Conservation (phyloP, 164 flowering plant genomes). For the Warburgia ugandensis region DNA sequence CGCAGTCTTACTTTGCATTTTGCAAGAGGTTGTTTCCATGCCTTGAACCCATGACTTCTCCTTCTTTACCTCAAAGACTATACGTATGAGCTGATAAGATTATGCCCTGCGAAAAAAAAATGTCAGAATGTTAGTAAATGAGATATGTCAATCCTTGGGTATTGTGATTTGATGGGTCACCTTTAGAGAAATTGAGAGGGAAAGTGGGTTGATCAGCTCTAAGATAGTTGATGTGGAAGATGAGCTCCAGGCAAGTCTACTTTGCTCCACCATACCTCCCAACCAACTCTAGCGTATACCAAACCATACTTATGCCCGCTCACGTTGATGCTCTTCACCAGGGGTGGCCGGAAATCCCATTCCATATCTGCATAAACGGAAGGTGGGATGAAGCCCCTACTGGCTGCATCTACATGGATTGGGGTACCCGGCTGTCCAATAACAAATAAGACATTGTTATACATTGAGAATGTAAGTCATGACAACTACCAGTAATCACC, state of each 20-base stretch:
- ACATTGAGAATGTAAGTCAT: too few species aligned
- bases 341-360: conserved; percentile 68
- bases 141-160: too few species aligned
- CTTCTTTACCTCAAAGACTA: conserved; percentile 65
- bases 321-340: conserved; percentile 74
- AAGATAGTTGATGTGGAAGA: conserved; percentile 68
- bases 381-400: conserved; percentile 40
- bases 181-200: conserved; percentile 75
- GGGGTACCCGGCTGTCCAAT: conserved; percentile 42
- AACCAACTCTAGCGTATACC: conserved; percentile 68
- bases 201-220: conserved; percentile 75
- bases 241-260: conserved; percentile 65
- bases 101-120: conserved; percentile 87
- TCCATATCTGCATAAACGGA: conserved; percentile 41
- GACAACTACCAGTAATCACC: too few species aligned
- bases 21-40: too few species aligned
- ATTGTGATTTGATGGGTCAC: conserved; percentile 27
- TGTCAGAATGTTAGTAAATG: too few species aligned
- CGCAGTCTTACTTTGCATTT: too few species aligned
- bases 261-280: conserved; percentile 62
- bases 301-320: conserved; percentile 77
- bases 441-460: too few species aligned
- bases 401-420: conserved; percentile 72
- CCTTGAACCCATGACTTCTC: too few species aligned
- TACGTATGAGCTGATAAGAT: conserved; percentile 61